phyloP scores from a whole-genome alignment of 495 filamentous ascomycete genomes.

The Hypoxylon perforatum region DNA sequence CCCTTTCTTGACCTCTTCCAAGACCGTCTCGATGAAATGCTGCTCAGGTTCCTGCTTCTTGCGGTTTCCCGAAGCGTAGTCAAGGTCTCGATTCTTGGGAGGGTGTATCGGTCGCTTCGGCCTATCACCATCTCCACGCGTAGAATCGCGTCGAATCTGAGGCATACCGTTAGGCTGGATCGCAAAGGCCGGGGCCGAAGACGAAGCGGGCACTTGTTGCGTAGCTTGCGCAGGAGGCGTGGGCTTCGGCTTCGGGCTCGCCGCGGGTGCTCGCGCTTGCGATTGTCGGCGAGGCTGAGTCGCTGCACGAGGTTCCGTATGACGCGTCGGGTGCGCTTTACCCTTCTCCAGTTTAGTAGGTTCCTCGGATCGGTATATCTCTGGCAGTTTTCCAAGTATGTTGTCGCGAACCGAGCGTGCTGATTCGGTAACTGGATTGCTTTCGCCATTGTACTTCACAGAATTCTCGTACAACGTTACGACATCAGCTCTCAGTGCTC shows the following conservation, averaged over 20 bases:
- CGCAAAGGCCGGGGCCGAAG: constrained; percentile 75
- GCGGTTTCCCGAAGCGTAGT: constrained; percentile 83
- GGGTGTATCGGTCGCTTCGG: constrained; percentile 95
- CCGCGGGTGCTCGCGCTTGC: constrained; percentile 36
- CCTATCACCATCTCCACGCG: constrained; percentile 75
- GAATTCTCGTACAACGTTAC: constrained; percentile 80
- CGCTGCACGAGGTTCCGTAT: constrained; percentile 54
- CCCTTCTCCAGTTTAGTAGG: constrained; percentile 64
- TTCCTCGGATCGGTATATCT: constrained; percentile 57
- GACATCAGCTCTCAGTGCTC: constrained; percentile 77
- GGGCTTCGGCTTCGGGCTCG: constrained; percentile 53
- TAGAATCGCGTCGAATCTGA: constrained; percentile 89
- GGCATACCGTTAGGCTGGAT: constrained; percentile 86
- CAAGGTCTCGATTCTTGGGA: constrained; percentile 85
- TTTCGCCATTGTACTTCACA: constrained; percentile 80
- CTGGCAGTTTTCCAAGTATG: constrained; percentile 70
- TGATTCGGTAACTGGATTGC: constrained; percentile 73
- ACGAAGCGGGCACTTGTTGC: constrained; percentile 38
- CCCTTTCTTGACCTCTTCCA: constrained; percentile 80
- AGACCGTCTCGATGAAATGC: constrained; percentile 85
- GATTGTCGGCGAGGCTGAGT: constrained; percentile 59
- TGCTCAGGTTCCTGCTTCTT: constrained; percentile 91
- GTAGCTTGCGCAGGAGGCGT: constrained; percentile 42
- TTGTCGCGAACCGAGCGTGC: constrained; percentile 70
- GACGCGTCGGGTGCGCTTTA: constrained; percentile 62